A percentile compares a stretch with the other conserved stretches of the same genome.
Conservation (phyloP, 805 yeast genomes). For the Wickerhamiella slavikovae region DNA sequence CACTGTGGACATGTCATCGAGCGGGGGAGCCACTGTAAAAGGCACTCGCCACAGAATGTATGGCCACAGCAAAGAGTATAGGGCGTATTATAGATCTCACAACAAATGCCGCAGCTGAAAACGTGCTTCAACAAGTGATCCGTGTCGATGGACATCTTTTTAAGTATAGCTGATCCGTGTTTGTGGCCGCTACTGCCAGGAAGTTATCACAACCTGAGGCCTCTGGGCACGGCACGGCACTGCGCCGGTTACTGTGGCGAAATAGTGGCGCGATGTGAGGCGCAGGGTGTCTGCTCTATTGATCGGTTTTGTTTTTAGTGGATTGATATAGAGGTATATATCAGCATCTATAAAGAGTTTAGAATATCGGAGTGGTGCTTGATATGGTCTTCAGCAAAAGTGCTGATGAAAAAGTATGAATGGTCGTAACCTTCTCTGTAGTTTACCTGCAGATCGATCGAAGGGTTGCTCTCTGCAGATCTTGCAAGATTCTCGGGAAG, state of each 20-base stretch:
- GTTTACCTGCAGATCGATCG: slow-evolving; percentile 38
- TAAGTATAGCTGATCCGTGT: no score
- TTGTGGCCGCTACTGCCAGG: no score
- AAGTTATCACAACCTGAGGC: no score
- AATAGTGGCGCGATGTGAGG: not conserved
- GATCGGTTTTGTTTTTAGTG: not conserved
- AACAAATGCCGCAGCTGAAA: slow-evolving; percentile 25
- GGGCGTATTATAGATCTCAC: slow-evolving; percentile 40
- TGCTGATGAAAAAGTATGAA: slow-evolving; percentile 65
- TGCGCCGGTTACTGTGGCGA: not conserved
- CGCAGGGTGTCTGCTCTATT: not conserved
- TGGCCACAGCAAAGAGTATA: slow-evolving; percentile 41
- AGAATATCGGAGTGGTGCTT: slow-evolving; percentile 53
- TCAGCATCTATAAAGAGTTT: not conserved
- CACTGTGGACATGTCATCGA: no score
- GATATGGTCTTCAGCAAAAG: slow-evolving; percentile 68
- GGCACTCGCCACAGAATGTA: slow-evolving; percentile 34
- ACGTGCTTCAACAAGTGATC: no score
- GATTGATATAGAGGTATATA: not conserved
- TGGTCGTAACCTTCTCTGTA: slow-evolving; percentile 66
- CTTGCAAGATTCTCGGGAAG: slow-evolving; percentile 56
- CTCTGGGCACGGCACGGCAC: no score
- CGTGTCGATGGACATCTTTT: no score
- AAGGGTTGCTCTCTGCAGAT: slow-evolving; percentile 29
- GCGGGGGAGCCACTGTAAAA: slow-evolving; percentile 16